Evolutionary conservation across 2,329 filamentous ascomycete genomes (phyloP).

Genomic region (Claviceps sp.): DNA sequence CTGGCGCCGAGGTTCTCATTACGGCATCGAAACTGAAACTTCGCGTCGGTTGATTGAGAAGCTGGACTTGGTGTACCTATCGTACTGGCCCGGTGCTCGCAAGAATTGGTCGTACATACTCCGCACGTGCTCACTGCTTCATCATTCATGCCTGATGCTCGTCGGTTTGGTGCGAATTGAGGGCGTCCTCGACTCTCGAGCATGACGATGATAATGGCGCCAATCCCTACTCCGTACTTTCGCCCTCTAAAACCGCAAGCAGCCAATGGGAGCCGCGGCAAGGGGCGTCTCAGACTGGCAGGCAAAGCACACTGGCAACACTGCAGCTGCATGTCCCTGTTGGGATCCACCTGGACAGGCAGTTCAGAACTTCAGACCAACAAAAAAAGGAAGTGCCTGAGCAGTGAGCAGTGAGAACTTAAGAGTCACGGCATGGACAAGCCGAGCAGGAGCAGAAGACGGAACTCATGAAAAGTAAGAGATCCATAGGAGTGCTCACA

Average conservation of each 20-base stretch:
- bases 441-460: neutral
- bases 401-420: neutral
- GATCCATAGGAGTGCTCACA: conserved; percentile 5
- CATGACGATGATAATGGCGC: neutral
- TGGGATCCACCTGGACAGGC: neutral
- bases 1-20: conserved; percentile 7
- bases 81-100: neutral
- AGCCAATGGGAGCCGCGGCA: neutral
- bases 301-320: neutral
- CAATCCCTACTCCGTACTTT: neutral
- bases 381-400: neutral
- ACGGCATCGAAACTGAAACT: conserved; percentile 7
- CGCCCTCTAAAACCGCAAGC: neutral
- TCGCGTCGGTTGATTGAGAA: neutral
- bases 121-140: neutral
- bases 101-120: neutral
- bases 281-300: neutral
- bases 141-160: neutral
- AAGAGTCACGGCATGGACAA: neutral
- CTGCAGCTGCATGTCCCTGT: neutral
- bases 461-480: neutral
- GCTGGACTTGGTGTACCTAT: neutral
- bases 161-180: neutral
- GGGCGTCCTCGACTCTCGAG: neutral
- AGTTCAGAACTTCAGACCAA: neutral